Percentiles rank a stretch among this genome's conserved stretches.
These are phyloP conservation scores for Decorospora gaudefroyi DNA, from an alignment of 2,329 filamentous ascomycete genomes.

Conservation along the genomic window DNA sequence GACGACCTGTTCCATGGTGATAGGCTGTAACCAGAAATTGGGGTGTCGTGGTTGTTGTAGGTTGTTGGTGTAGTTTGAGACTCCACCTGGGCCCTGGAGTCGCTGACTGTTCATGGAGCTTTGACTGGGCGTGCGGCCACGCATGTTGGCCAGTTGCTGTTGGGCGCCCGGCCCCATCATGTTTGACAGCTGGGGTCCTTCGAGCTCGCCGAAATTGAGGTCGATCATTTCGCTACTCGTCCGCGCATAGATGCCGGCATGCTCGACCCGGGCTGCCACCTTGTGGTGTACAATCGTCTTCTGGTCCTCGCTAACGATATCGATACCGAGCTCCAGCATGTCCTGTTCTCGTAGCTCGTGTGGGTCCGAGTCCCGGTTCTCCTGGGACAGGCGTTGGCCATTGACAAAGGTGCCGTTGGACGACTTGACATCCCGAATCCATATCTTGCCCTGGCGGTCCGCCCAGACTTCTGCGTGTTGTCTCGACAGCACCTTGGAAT, in stretches of 20 bases:
- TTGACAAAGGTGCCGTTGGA: slow-evolving; percentile 99
- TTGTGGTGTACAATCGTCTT: slow-evolving; percentile 99
- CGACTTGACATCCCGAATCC: slow-evolving; percentile 96
- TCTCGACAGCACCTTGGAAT: slow-evolving; percentile 94
- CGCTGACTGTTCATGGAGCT: slow-evolving; percentile 67
- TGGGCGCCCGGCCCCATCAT: slow-evolving; percentile 68
- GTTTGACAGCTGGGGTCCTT: slow-evolving; percentile 72
- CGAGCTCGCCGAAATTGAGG: slow-evolving; percentile 89
- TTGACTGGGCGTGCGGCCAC: slow-evolving; percentile 63
- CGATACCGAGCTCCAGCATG: slow-evolving; percentile 91
- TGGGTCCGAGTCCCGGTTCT: slow-evolving; percentile 95
- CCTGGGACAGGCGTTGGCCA: slow-evolving; percentile 81
- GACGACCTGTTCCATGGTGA: slow-evolving; percentile 92
- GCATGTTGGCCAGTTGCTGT: slow-evolving; percentile 66
- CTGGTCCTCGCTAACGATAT: slow-evolving; percentile 98
- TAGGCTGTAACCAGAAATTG: slow-evolving; percentile 83
- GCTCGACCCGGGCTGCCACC: slow-evolving; percentile 93
- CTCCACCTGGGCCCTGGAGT: slow-evolving; percentile 62
- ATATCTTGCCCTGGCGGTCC: slow-evolving; percentile 81
- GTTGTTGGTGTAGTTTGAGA: slow-evolving; percentile 58
- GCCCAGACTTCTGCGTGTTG: slow-evolving; percentile 98
- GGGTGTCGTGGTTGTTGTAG: slow-evolving; percentile 74
- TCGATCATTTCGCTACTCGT: slow-evolving; percentile 75
- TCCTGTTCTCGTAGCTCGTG: slow-evolving; percentile 91
- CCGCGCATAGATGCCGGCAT: slow-evolving; percentile 80